Conservation (phyloP, 2,329 filamentous ascomycete genomes). For the Blastomyces silverae region DNA sequence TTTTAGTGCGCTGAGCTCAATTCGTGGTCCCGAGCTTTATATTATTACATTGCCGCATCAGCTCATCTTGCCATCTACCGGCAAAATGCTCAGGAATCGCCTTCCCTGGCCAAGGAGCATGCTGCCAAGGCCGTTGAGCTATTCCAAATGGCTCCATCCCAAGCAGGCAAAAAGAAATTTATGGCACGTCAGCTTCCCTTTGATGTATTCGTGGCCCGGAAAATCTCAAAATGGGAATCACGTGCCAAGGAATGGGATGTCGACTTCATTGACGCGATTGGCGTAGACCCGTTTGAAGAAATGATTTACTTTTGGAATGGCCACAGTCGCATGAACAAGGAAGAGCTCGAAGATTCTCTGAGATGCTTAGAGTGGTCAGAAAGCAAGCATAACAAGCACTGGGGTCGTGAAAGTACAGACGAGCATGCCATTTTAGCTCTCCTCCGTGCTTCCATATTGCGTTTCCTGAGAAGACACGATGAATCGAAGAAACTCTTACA, state of each 20-base stretch:
- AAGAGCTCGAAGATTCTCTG: slow-evolving; percentile 59
- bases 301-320: slow-evolving; percentile 96
- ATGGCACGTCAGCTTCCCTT: slow-evolving; percentile 87
- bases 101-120: slow-evolving; percentile 47
- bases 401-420: slow-evolving; percentile 50
- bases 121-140: slow-evolving; percentile 62
- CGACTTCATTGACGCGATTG: slow-evolving; percentile 70
- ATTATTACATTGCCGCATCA: slow-evolving; percentile 78
- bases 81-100: slow-evolving; percentile 27
- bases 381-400: slow-evolving; percentile 47
- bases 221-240: slow-evolving; percentile 81
- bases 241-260: slow-evolving; percentile 61
- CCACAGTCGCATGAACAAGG: slow-evolving; percentile 65
- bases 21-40: slow-evolving; percentile 83
- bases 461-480: slow-evolving; percentile 55
- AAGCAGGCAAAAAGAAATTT: slow-evolving; percentile 79
- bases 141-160: slow-evolving; percentile 62
- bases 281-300: slow-evolving; percentile 73
- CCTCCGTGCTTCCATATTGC: slow-evolving; percentile 58
- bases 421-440: slow-evolving; percentile 61
- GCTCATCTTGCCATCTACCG: slow-evolving; percentile 79
- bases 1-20: slow-evolving; percentile 66
- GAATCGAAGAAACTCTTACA: slow-evolving; percentile 61
- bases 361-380: slow-evolving; percentile 60
- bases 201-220: slow-evolving; percentile 75